These are phyloP conservation scores for Sporothrix dimorphospora DNA, from an alignment of 2,329 filamentous ascomycete genomes.

Conservation along the genomic window DNA sequence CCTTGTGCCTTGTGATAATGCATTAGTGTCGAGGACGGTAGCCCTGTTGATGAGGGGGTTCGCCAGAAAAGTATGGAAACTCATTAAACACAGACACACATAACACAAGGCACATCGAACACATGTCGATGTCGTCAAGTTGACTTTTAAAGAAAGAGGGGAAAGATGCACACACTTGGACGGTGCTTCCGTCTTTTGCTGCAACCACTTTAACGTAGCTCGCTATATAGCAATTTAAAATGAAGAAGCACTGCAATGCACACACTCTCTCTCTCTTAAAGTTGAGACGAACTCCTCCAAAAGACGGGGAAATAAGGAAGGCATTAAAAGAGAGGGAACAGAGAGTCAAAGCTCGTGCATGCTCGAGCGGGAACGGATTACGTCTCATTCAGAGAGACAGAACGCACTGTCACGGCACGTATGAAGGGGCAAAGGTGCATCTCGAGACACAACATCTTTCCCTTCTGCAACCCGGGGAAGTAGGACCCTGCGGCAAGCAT, in stretches of 20 bases:
- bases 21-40: background rate
- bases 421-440: background rate
- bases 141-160: background rate
- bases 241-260: background rate
- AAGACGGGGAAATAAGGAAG: background rate
- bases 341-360: conserved; percentile 2
- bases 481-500: conserved; percentile 18
- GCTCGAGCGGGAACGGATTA: too few species aligned
- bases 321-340: background rate
- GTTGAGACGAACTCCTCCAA: background rate
- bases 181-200: conserved; percentile 9
- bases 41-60: background rate
- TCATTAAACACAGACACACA: conserved; percentile 9
- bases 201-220: background rate
- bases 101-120: background rate
- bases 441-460: background rate
- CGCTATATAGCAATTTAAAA: background rate
- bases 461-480: background rate
- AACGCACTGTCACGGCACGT: background rate
- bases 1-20: conserved; percentile 1
- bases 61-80: background rate
- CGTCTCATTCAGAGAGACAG: too few species aligned
- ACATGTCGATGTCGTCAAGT: background rate
- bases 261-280: too few species aligned
- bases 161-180: background rate